Evolutionary conservation across 352 stramenopile species (phyloP).

Genomic region (Pythium graminicola): DNA sequence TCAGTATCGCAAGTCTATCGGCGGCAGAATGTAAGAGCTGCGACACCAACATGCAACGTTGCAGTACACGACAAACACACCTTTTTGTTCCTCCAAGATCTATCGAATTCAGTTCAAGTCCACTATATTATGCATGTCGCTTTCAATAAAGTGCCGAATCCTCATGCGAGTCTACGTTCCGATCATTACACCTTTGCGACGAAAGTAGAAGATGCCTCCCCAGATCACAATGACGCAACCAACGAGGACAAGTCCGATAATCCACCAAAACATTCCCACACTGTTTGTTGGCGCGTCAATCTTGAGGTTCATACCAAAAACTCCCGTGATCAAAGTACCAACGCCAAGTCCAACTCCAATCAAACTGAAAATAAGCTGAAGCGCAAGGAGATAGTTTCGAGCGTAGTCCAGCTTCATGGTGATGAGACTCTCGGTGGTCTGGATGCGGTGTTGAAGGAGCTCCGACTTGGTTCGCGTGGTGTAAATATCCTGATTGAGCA

Average conservation of each 20-base stretch:
- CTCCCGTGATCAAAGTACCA: constrained; percentile 33
- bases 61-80: not conserved
- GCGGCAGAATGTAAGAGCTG: constrained; percentile 12
- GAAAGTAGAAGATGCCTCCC: constrained; percentile 25
- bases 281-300: constrained; percentile 23
- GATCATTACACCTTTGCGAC: constrained; percentile 23
- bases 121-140: not conserved
- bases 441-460: constrained; percentile 30
- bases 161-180: constrained; percentile 11
- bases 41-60: not conserved
- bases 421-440: constrained; percentile 31
- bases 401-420: constrained; percentile 47
- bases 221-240: constrained; percentile 20
- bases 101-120: not conserved
- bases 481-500: constrained; percentile 26
- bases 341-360: constrained; percentile 29
- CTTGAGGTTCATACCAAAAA: constrained; percentile 46
- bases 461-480: constrained; percentile 28
- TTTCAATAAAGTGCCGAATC: not conserved
- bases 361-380: constrained; percentile 41
- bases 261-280: constrained; percentile 28
- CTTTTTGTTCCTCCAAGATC: not conserved
- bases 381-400: constrained; percentile 41
- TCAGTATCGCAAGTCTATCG: constrained; percentile 27
- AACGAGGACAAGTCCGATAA: constrained; percentile 24